Percentiles rank a stretch among this genome's conserved stretches.
Conservation (phyloP, 148 eudicot species). For the Vaccinium macrocarpon region DNA sequence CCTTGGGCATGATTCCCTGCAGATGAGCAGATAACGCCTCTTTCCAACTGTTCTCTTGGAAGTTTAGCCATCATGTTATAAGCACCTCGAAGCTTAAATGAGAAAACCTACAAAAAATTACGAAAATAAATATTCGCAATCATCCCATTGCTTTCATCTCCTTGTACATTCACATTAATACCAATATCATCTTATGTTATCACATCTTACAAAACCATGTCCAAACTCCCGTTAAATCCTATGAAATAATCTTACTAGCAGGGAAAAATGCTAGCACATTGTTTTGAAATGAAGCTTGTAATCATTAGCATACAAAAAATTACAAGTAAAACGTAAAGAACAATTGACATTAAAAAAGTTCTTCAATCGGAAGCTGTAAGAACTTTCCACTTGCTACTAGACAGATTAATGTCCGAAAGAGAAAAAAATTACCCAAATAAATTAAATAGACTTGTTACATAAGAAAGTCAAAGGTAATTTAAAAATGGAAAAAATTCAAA, state of each 20-base stretch:
- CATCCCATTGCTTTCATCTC: neutral
- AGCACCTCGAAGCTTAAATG: conserved; percentile 94
- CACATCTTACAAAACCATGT: neutral
- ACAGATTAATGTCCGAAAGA: neutral
- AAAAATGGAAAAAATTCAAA: too few species aligned
- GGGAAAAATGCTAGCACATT: neutral
- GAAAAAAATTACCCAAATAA: neutral
- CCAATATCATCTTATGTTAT: neutral
- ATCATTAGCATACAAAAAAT: neutral
- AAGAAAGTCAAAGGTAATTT: neutral
- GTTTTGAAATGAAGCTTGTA: neutral
- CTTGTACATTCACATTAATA: neutral
- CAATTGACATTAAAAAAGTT: neutral
- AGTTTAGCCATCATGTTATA: conserved; percentile 97
- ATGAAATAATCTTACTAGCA: neutral
- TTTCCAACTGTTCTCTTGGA: conserved; percentile 64
- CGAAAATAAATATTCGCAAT: conserved; percentile 8
- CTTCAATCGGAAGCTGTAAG: neutral
- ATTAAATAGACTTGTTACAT: neutral
- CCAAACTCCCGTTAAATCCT: neutral
- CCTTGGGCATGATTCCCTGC: conserved; percentile 99
- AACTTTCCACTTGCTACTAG: neutral
- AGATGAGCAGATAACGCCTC: conserved; percentile 92
- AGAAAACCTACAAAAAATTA: too few species aligned
- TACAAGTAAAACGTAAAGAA: neutral